Evolutionary conservation across 768 basidiomycete genomes (phyloP), one percentile per base, ranked within the genome.

Genomic region (Butyriboletus loyo): DNA sequence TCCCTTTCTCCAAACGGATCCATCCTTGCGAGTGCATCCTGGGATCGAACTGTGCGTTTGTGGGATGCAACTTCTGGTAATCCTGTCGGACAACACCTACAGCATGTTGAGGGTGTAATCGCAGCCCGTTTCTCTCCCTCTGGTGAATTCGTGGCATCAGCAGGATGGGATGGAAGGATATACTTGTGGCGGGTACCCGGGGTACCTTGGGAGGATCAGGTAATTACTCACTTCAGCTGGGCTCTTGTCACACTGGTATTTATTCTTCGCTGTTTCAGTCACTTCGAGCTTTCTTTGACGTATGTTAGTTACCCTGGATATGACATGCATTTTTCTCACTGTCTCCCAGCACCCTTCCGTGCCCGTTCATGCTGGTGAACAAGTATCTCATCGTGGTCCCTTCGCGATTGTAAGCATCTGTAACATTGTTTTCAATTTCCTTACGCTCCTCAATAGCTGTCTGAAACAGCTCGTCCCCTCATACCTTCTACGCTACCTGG

Each of bases 291-390:
- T 37, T 21, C 9, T 19, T 37, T 17, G 9, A 21, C 19, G 36
- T 37, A 7, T 9, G 36, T 21, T 5, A 8, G 27, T 27, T 27
- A 27, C 27, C 27, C 27, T 27, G 27, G 8, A 27, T 27, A 7
- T 27, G 5, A 8, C 32, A 34, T 6, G 9, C n/a, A 11, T 3
- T 19, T 9, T 10, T 19, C 36, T 19, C 4, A 37, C 10, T 19
- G 7, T 19, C 19, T 21, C n/a, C 36, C 19, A 37, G 36, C 7
- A 37, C 19, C 92, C 17, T 80, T 78, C n/a, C 10, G 8, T 36
- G 35, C 35, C 4, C 7, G n/a, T n/a, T 19, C n/a, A 19, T 17
- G n/a, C 7, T 17, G n/a, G n/a, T n/a, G 7, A 36, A 36, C 35
- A 4, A 8, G 35, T 36, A 19, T 36, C 8, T 36, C 35, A 17